A percentile compares a stretch with the other conserved stretches of the same genome.
phyloP scores from a whole-genome alignment of 176 grass and related monocot species.

The Zoysia pacifica region DNA sequence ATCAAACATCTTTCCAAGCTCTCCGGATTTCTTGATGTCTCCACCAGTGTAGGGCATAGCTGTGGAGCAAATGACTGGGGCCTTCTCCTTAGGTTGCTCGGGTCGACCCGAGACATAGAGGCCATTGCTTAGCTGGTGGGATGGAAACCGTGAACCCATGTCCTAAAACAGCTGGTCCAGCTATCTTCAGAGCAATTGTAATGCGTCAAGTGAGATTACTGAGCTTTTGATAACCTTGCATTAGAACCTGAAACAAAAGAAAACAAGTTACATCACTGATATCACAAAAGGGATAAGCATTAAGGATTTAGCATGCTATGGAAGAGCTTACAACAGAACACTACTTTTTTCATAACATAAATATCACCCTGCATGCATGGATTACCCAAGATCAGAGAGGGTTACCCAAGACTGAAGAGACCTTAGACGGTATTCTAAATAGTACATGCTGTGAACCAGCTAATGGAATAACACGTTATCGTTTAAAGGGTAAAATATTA shows the following conservation, averaged over 20 bases:
- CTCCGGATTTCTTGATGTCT: slow-evolving; percentile 86
- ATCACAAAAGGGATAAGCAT: neutral
- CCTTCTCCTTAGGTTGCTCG: slow-evolving; percentile 84
- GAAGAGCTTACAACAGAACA: neutral
- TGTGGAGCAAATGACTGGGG: slow-evolving; percentile 60
- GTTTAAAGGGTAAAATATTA: slow-evolving; percentile 11
- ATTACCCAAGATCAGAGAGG: neutral
- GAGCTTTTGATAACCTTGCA: slow-evolving; percentile 43
- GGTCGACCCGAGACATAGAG: slow-evolving; percentile 91
- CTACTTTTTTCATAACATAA: neutral
- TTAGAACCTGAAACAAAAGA: slow-evolving; percentile 33
- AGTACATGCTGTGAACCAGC: neutral
- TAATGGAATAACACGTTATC: neutral
- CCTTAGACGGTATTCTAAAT: neutral
- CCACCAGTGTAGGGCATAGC: slow-evolving; percentile 93
- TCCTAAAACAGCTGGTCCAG: slow-evolving; percentile 35
- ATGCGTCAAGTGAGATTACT: slow-evolving; percentile 36
- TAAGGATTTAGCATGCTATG: slow-evolving; percentile 5
- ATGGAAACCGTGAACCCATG: slow-evolving; percentile 89
- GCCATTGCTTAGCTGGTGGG: slow-evolving; percentile 92
- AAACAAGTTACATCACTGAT: slow-evolving; percentile 3
- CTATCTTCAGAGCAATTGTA: slow-evolving; percentile 18
- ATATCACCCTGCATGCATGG: slow-evolving; percentile 2
- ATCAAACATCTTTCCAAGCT: slow-evolving; percentile 84
- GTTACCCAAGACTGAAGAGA: neutral